A percentile compares a stretch with the other conserved stretches of the same genome.
Evolutionary conservation across 2,329 filamentous ascomycete species (phyloP).

Genomic region (Pseudopyrenochaeta lycopersici): DNA sequence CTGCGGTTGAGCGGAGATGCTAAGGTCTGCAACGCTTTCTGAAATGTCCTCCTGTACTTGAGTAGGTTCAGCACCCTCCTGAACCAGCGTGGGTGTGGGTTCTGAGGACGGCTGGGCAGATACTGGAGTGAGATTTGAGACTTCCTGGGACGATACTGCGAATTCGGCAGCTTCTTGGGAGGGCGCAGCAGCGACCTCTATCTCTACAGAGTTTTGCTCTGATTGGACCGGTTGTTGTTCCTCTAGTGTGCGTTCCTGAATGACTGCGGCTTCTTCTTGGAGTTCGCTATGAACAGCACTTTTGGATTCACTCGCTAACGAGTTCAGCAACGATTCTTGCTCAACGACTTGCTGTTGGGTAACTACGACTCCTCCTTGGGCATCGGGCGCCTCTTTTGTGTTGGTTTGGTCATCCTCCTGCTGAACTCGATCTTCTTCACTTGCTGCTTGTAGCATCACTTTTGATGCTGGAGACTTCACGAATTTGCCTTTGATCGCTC

Average conservation of each 20-base stretch:
- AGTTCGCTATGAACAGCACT: constrained; percentile 10
- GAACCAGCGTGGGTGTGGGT: constrained; percentile 3
- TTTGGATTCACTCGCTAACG: constrained; percentile 4
- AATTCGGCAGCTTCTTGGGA: background rate
- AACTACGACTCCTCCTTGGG: constrained; percentile 13
- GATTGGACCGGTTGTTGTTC: constrained; percentile 5
- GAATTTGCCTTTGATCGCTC: constrained; percentile 15
- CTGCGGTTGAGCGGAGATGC: constrained; percentile 18
- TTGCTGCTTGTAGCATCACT: constrained; percentile 13
- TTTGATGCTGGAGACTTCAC: constrained; percentile 16
- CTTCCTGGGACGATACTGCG: no score
- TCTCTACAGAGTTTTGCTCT: constrained; percentile 10
- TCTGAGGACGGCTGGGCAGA: background rate
- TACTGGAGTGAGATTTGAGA: background rate
- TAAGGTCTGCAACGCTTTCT: constrained; percentile 29
- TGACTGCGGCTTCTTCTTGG: constrained; percentile 1
- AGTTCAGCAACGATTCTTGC: background rate
- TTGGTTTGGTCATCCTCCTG: constrained; percentile 4
- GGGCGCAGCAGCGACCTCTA: constrained; percentile 1
- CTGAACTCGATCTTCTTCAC: constrained; percentile 2
- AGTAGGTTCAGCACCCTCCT: constrained; percentile 1
- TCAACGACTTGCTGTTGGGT: constrained; percentile 7
- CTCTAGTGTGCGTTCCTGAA: constrained; percentile 3
- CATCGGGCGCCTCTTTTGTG: background rate
- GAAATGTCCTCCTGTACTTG: constrained; percentile 14